Percentiles rank a stretch among this genome's conserved stretches.
phyloP scores from a whole-genome alignment of 1,284 basidiomycete species.

The Ustilago bromivora region DNA sequence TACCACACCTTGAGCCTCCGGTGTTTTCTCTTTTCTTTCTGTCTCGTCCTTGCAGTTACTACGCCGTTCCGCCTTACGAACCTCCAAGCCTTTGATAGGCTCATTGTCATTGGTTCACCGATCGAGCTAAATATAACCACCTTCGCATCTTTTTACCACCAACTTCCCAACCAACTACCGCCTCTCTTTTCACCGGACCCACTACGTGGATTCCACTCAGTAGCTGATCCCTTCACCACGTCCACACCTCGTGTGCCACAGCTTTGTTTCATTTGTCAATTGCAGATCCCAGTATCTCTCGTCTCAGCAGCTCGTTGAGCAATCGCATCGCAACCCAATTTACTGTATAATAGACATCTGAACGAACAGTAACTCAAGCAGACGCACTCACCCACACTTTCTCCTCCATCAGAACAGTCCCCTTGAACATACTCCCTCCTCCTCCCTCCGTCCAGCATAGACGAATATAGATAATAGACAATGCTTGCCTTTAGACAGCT shows the following conservation, averaged over 20 bases:
- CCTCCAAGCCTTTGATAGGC: slow-evolving; percentile 28
- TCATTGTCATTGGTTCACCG: slow-evolving; percentile 12
- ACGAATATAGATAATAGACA: slow-evolving; percentile 13
- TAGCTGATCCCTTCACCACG: neutral
- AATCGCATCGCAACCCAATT: neutral
- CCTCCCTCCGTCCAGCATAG: neutral
- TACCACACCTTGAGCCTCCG: neutral
- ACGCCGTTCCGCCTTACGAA: neutral
- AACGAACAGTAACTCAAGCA: neutral
- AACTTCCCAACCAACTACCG: neutral
- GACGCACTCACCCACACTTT: slow-evolving; percentile 1
- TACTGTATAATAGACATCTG: neutral
- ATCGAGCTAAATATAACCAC: slow-evolving; percentile 10
- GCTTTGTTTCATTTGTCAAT: neutral
- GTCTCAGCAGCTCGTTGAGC: neutral
- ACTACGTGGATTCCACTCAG: neutral
- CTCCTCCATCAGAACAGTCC: slow-evolving; percentile 16
- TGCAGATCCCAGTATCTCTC: neutral
- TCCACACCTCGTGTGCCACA: neutral
- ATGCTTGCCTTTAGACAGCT: slow-evolving; percentile 27
- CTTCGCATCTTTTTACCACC: neutral
- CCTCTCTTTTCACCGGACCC: neutral
- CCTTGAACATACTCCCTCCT: neutral
- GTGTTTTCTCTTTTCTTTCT: neutral
- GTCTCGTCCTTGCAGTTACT: neutral